Evolutionary conservation across 1,139 yeast species (phyloP).

Genomic region (Wickerhamomyces sp.): DNA sequence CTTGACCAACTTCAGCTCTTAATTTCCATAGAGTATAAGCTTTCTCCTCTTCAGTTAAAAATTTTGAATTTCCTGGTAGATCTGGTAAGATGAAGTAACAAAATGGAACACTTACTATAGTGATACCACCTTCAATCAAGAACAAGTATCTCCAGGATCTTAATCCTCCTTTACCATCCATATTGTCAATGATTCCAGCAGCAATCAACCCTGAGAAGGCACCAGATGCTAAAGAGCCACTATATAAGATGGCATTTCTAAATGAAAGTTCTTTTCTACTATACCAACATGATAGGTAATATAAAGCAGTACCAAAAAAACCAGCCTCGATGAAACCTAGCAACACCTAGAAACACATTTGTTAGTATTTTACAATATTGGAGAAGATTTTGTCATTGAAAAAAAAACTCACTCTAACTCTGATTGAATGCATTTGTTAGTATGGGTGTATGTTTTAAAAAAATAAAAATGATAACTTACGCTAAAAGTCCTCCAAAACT

Average conservation of each 20-base stretch:
- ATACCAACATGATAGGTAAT: conserved; percentile 32
- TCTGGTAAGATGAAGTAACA: conserved; percentile 36
- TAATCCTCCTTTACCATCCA: conserved; percentile 28
- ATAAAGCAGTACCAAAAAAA: conserved; percentile 37
- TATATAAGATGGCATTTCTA: conserved; percentile 33
- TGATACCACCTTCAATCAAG: conserved; percentile 34
- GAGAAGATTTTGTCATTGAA: no score
- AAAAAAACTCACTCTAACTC: no score
- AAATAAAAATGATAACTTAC: no score
- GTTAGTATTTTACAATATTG: no score
- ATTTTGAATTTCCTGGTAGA: conserved; percentile 36
- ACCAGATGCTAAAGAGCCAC: conserved; percentile 29
- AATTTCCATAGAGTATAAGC: conserved; percentile 40
- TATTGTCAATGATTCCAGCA: conserved; percentile 33
- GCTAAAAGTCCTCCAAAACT: conserved; percentile 34
- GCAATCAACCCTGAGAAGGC: conserved; percentile 39
- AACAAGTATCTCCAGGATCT: conserved; percentile 35
- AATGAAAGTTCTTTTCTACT: conserved; percentile 31
- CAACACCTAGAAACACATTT: conserved; percentile 30
- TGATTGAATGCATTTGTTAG: no score
- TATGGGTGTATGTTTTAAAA: no score
- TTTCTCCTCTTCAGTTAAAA: conserved; percentile 37
- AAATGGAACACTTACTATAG: conserved; percentile 29
- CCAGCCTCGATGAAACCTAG: conserved; percentile 51
- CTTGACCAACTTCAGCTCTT: conserved; percentile 46